Base-by-base conservation (phyloP, 352 stramenopile genomes). In the Globisporangium acanthophoron region DNA sequence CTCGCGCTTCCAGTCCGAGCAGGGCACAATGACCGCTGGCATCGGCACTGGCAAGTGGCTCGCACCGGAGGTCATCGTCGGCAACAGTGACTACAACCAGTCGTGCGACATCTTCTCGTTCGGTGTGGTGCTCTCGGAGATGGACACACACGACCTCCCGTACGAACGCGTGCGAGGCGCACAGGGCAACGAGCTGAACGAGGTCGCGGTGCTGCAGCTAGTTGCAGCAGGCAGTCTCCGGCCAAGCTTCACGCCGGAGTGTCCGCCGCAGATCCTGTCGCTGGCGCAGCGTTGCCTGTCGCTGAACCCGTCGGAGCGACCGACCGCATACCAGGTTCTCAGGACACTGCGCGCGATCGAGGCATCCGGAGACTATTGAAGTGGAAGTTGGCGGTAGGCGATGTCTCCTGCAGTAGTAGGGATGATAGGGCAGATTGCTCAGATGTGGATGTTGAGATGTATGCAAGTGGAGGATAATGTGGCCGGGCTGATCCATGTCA, bases 201-300 rank as follows among this genome's bases (percentile, higher is more conserved):
- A 77, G 35, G 63, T 78, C 8, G 70, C 70, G 0, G 50, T 82
- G n/a, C 55, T 82, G 39, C 69, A 74, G 43, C 75, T 78, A 59
- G 70, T 82, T 18, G 68, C 71, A 1, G 50, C 47, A 2, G 73
- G 73, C 0, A 67, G 63, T 13, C 47, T 82, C 12, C 31, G 46
- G 3, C 73, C 73, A 3, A 66, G 57, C 13, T 79, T 80, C 40
- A 65, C 62, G 11, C n/a, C 27, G 5, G 11, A 37, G 3, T 79
- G 69, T 37, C 70, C 70, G 3, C 13, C 51, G 5, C 54, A 58
- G 15, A 67, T 82, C 31, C 40, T 68, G n/a, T 56, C 71, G 27
- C 29, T 82, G 29, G 68, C 73, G 12, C 50, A 48, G 31, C 58
- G 52, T 6, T 82, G 73, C 29, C 46, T 82, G 12, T 43, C 61